Evolutionary conservation across 2,329 filamentous ascomycete genomes (phyloP).

Genomic region (Corinectria fuckeliana): DNA sequence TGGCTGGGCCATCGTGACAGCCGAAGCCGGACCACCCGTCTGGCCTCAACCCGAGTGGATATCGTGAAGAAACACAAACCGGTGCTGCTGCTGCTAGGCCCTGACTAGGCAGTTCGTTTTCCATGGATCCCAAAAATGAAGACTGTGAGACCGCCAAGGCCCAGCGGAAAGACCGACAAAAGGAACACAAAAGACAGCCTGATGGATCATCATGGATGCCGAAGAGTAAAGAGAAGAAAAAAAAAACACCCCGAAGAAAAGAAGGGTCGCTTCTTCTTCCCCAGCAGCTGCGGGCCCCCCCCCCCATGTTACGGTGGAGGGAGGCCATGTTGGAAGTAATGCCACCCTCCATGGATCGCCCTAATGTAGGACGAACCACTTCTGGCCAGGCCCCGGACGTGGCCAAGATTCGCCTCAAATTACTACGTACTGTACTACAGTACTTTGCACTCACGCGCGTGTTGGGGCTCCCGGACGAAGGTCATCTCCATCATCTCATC

Average conservation of each 20-base stretch:
- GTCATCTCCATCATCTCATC: conserved; percentile 32
- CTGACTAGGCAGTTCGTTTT: no score
- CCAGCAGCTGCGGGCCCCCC: conserved; percentile 29
- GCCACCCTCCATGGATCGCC: conserved; percentile 41
- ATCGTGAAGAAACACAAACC: conserved; percentile 13
- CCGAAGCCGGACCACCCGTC: conserved; percentile 22
- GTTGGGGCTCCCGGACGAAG: conserved; percentile 22
- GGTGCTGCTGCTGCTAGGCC: no score
- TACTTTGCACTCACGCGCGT: no score
- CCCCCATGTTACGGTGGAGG: conserved; percentile 34
- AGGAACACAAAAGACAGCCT: neutral
- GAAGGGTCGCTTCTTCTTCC: conserved; percentile 31
- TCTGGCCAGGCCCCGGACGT: conserved; percentile 38
- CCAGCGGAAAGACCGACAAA: conserved; percentile 1
- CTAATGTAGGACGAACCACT: conserved; percentile 45
- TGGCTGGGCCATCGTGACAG: conserved; percentile 22
- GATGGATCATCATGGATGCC: neutral
- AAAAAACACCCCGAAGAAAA: conserved; percentile 25
- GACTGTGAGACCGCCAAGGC: neutral
- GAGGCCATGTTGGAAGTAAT: conserved; percentile 35
- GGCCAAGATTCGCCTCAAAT: conserved; percentile 40
- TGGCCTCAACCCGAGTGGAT: conserved; percentile 12
- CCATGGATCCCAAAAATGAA: neutral
- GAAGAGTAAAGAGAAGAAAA: neutral
- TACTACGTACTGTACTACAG: no score